Conservation (phyloP, 2,329 filamentous ascomycete species). For the Fusarium staphyleae region DNA sequence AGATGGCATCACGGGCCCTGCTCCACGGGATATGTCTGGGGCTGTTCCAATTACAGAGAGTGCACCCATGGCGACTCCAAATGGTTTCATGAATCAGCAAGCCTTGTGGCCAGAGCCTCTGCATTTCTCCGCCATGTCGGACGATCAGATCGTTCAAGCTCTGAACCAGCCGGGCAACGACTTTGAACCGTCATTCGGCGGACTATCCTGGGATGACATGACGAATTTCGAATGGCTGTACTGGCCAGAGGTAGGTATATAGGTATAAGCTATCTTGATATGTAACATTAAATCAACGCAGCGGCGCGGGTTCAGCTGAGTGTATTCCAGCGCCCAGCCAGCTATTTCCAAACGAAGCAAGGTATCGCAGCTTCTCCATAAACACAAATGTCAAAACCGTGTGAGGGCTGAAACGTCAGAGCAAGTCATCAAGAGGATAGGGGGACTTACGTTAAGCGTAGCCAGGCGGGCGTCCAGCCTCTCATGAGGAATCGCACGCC, state of each 20-base stretch:
- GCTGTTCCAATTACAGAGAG: conserved; percentile 24
- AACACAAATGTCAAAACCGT: conserved; percentile 56
- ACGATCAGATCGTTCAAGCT: conserved; percentile 71
- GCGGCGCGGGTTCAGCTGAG: conserved; percentile 9
- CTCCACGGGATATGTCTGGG: conserved; percentile 20
- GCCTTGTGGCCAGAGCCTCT: conserved; percentile 58
- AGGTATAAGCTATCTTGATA: not conserved
- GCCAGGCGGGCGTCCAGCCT: conserved; percentile 55
- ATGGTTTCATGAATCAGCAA: conserved; percentile 41
- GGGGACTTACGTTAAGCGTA: conserved; percentile 50
- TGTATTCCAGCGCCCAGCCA: conserved; percentile 26
- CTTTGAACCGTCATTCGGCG: conserved; percentile 62
- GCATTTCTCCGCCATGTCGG: conserved; percentile 73
- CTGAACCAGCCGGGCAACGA: conserved; percentile 68
- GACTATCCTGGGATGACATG: conserved; percentile 66
- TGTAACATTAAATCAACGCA: conserved; percentile 19
- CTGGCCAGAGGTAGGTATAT: conserved; percentile 55
- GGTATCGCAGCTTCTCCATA: conserved; percentile 52
- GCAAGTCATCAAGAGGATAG: fast-evolving
- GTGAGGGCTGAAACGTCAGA: conserved; percentile 46
- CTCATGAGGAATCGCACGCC: conserved; percentile 54
- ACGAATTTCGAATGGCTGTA: conserved; percentile 65
- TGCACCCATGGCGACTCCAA: conserved; percentile 32
- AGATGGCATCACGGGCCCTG: conserved; percentile 23
- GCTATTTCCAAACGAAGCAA: conserved; percentile 39